Percentiles rank a stretch among this genome's conserved stretches.
phyloP scores from a whole-genome alignment of 331 rosid genomes.

The Malus hybrid region DNA sequence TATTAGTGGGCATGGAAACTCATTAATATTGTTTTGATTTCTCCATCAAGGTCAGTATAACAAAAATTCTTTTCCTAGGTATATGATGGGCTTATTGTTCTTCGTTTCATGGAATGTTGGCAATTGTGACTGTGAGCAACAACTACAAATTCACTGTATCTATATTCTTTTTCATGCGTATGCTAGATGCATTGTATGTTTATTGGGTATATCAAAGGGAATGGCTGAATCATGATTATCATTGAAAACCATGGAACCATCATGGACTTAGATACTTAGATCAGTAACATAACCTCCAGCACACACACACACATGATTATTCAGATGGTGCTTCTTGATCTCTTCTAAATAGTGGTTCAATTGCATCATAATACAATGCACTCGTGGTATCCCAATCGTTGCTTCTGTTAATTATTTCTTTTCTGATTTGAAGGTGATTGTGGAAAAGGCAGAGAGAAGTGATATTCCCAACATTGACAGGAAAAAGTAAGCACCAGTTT shows the following conservation, averaged over 20 bases:
- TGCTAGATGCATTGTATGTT: too few relatives aligned
- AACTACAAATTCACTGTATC: not conserved
- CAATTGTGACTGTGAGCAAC: not conserved
- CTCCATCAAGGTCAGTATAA: not conserved
- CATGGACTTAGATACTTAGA: not conserved
- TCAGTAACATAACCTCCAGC: not conserved
- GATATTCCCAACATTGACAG: constrained; percentile 53
- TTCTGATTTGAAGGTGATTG: constrained; percentile 39
- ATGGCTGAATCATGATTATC: not conserved
- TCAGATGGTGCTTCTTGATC: not conserved
- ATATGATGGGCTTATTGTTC: not conserved
- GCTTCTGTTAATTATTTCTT: not conserved
- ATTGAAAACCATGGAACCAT: not conserved
- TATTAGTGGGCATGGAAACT: not conserved
- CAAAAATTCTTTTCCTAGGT: not conserved
- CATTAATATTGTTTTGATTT: not conserved
- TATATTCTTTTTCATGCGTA: not conserved
- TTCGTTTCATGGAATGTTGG: not conserved
- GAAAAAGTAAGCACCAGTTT: constrained; percentile 35
- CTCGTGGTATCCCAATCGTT: not conserved
- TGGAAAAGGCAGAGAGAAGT: constrained; percentile 54
- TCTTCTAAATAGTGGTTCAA: not conserved
- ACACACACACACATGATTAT: not conserved
- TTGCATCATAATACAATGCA: not conserved
- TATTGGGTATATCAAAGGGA: not conserved